Base-by-base conservation (phyloP, 2,329 filamentous ascomycete species). In the Claviceps purpurea region DNA sequence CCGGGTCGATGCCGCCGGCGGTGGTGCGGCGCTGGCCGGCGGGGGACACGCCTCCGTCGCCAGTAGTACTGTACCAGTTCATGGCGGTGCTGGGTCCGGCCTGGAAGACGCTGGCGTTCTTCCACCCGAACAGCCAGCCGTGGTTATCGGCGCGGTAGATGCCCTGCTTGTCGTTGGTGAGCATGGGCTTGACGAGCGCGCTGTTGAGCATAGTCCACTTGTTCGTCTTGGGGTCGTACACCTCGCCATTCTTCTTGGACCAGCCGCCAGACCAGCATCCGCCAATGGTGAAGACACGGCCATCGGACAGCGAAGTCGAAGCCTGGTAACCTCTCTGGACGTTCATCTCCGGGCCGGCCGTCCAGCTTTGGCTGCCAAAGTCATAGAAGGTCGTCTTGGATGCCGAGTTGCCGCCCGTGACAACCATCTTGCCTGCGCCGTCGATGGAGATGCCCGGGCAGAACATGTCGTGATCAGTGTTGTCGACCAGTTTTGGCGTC, bases 251-350 rank as follows among this genome's bases (percentile, higher is more conserved):
- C 66, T 81, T 82, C 34, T 68, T 68, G 37, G 72, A 68, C 4
- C 58, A 52, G 0, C 66, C 71, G 34, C 78, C 79, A 10, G 69
- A 74, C 56, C 61, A 68, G 0, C 74, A 78, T 4, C 79, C 79
- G 18, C 79, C 79, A 40, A 82, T 79, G 13, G 69, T 73, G 61
- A 82, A 82, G 24, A 81, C 70, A 0, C 70, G 65, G 4, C 78
- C 78, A 53, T 78, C 70, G 0, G 76, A 75, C 1, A 72, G 58
- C 0, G 72, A 77, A 0, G 71, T 65, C 0, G 73, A 71, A 0
- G 76, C 63, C 49, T 82, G 78, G 54, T 81, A 78, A 7, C 76
- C 75, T 24, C 77, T 73, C 7, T 64, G 57, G 20, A 75, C 65
- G 2, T 49, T 51, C 73, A 79, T 74, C 49, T 69, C 56, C 0